Conservation (phyloP, 2,329 filamentous ascomycete species). For the Fusarium begoniae region DNA sequence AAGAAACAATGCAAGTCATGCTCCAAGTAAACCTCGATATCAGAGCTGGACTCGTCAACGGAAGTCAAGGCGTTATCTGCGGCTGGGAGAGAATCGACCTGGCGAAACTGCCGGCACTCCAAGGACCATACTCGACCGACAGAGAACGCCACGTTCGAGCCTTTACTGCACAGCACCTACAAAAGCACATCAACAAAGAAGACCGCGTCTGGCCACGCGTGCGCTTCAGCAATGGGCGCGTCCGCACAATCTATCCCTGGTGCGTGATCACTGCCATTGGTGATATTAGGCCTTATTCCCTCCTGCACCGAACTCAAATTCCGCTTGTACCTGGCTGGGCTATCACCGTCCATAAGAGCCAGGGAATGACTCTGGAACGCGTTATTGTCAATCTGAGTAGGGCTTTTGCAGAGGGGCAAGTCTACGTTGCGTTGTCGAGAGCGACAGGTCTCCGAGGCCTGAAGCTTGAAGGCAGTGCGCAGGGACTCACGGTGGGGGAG, state of each 20-base stretch:
- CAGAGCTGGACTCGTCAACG: background rate
- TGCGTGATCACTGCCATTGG: constrained; percentile 36
- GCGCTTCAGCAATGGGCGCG: constrained; percentile 58
- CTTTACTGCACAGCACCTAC: background rate
- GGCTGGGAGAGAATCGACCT: background rate
- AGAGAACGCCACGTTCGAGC: background rate
- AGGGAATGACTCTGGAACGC: constrained; percentile 69
- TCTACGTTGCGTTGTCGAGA: constrained; percentile 59
- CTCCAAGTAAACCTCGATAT: background rate
- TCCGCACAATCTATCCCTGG: constrained; percentile 58
- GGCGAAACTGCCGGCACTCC: background rate
- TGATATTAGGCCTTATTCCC: constrained; percentile 51
- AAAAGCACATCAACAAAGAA: no score
- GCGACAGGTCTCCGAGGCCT: constrained; percentile 30
- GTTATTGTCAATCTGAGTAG: constrained; percentile 63
- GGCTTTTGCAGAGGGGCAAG: constrained; percentile 66
- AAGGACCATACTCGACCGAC: no score
- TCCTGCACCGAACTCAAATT: constrained; percentile 66
- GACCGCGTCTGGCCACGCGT: constrained; percentile 48
- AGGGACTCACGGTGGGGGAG: background rate
- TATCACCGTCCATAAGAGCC: constrained; percentile 69
- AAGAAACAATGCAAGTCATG: background rate
- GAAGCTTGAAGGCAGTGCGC: constrained; percentile 15
- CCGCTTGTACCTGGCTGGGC: constrained; percentile 70
- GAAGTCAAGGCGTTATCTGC: background rate